phyloP scores from a whole-genome alignment of 2,329 filamentous ascomycete genomes.

The Clonostachys sp. region DNA sequence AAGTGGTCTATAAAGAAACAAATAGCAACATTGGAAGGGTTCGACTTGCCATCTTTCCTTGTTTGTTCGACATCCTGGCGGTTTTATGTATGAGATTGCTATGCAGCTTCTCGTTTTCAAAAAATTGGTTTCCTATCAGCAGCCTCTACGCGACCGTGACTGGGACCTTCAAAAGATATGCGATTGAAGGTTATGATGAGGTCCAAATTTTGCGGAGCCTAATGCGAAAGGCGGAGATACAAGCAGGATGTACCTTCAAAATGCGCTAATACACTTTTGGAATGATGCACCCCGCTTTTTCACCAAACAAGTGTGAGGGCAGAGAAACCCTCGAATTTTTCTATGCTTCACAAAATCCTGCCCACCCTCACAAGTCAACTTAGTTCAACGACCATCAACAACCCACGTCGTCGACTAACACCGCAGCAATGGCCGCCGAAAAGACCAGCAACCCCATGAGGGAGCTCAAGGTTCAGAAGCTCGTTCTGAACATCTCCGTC shows the following conservation, averaged over 20 bases:
- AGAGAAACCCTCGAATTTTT: slow-evolving; percentile 34
- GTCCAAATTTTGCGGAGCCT: slow-evolving; percentile 41
- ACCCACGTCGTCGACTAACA: slow-evolving; percentile 23
- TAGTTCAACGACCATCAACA: slow-evolving; percentile 19
- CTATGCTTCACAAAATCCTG: slow-evolving; percentile 25
- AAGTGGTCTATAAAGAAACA: slow-evolving; percentile 37
- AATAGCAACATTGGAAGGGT: slow-evolving; percentile 29
- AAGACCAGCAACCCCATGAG: slow-evolving; percentile 98
- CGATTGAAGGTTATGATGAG: slow-evolving; percentile 31
- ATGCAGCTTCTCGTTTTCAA: slow-evolving; percentile 29
- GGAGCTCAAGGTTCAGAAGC: slow-evolving; percentile 99
- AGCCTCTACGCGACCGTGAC: slow-evolving; percentile 31
- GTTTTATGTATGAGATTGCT: slow-evolving; percentile 17
- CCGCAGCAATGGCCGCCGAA: slow-evolving; percentile 56
- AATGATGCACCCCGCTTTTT: slow-evolving; percentile 10
- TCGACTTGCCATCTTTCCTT: slow-evolving; percentile 95
- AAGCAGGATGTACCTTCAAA: slow-evolving; percentile 17
- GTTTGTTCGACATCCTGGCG: slow-evolving; percentile 60
- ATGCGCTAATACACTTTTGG: slow-evolving; percentile 7
- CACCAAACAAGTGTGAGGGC: slow-evolving; percentile 24
- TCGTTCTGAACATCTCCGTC: slow-evolving; percentile 99
- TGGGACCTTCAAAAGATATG: slow-evolving; percentile 25
- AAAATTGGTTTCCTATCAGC: slow-evolving; percentile 33
- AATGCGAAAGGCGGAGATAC: slow-evolving; percentile 31
- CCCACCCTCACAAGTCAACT: slow-evolving; percentile 12